phyloP scores from a whole-genome alignment of 2,329 filamentous ascomycete genomes.

The Ascochyta pisi region DNA sequence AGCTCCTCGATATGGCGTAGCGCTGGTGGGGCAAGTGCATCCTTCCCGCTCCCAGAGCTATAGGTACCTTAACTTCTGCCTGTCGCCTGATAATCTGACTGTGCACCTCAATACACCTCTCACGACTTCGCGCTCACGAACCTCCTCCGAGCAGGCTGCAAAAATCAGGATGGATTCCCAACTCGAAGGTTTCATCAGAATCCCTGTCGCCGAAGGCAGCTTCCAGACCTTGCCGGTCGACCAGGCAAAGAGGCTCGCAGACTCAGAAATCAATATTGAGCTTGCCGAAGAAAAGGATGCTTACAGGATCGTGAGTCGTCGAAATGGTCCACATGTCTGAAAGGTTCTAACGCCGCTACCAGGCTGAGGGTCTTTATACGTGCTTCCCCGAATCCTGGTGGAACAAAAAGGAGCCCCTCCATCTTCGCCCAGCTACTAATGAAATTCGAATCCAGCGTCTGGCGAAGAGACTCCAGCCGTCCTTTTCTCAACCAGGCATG shows the following conservation, averaged over 20 bases:
- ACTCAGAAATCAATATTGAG: slow-evolving; percentile 27
- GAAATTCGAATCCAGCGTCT: slow-evolving; percentile 27
- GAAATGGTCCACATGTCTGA: background rate
- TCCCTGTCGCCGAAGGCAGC: slow-evolving; percentile 7
- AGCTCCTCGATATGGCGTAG: slow-evolving; percentile 10
- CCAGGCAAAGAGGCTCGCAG: slow-evolving; percentile 24
- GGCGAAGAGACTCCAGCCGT: slow-evolving; percentile 29
- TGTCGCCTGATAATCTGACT: background rate
- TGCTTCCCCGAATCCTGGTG: slow-evolving; percentile 32
- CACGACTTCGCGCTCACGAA: too few relatives aligned
- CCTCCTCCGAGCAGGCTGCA: background rate
- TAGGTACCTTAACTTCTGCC: slow-evolving; percentile 1
- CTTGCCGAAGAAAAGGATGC: slow-evolving; percentile 28
- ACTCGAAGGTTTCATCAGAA: slow-evolving; percentile 27
- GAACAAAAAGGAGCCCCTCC: slow-evolving; percentile 30
- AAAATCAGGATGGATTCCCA: slow-evolving; percentile 17
- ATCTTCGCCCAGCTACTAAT: slow-evolving; percentile 19
- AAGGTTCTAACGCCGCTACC: background rate
- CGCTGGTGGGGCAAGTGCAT: background rate
- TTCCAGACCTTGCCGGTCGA: slow-evolving; percentile 32
- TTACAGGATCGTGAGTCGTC: slow-evolving; percentile 22
- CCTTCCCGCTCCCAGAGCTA: background rate
- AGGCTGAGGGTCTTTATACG: slow-evolving; percentile 42
- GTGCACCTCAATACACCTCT: too few relatives aligned
- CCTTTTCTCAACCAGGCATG: slow-evolving; percentile 23